Evolutionary conservation across 2,329 filamentous ascomycete genomes (phyloP), one percentile per base, ranked within the genome.

Genomic region (Didymella pomorum): DNA sequence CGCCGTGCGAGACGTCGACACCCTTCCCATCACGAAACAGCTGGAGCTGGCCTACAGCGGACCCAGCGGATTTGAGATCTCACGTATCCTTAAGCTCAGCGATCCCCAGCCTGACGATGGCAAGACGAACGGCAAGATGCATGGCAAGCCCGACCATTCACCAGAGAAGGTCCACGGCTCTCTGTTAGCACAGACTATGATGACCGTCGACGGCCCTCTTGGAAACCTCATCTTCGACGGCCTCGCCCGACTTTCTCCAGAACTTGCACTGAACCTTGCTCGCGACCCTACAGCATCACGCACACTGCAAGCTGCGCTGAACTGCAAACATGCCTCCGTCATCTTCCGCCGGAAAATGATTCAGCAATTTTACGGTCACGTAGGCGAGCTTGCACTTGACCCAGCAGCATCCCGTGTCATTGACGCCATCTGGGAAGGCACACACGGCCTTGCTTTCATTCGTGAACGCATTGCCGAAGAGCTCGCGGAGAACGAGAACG

Each of bases 141-240:
- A 71, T 29, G 60, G 68, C 50, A 76, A 69, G 37, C 62, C 71
- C 48, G 66, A 72, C 51, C 67, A 71, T 31, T 64, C 72, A 7
- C 72, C 79, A 65, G 66, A 86, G 79, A 87, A 92, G 82, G 77
- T 92, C 73, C 93, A 99, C 79, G 92, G 90, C 59, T 92, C 91
- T 20, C 84, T 97, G 45, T 84, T 99, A 26, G 88, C 91, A 9
- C 89, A 95, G 61, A 81, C 90, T 4, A 89, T 99, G 81, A 86
- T 98, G 49, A 80, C 85, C 8, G 88, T 92, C 25, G 86, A 90
- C 0, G 92, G 92, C 0, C 77, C 84, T 1, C 81, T 93, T 1
- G 84, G 86, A 56, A 86, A 86, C 49, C 83, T 93, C 11, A 85
- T 96, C 29, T 91, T 95, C 72, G 85, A 88, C 59, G 77, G 79